A percentile compares a stretch with the other conserved stretches of the same genome.
Conservation (phyloP, 2,329 filamentous ascomycete genomes). For the Alternaria triticimaculans region DNA sequence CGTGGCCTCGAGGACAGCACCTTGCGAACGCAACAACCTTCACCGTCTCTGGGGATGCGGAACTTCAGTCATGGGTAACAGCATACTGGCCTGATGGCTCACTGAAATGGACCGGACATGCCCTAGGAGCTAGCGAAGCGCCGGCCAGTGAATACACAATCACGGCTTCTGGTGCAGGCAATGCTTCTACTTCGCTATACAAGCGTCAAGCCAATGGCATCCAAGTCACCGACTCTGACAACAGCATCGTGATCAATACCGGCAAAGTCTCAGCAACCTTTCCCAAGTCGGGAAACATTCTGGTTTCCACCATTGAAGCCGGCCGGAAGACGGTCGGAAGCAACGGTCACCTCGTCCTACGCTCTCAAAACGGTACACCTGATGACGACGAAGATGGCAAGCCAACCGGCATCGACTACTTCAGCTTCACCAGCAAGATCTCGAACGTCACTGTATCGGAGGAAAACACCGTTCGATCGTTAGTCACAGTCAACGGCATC, state of each 20-base stretch:
- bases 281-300: constrained; percentile 37
- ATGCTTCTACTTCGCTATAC: constrained; percentile 12
- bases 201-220: constrained; percentile 28
- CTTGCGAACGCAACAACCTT: constrained; percentile 47
- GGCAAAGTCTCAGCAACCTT: constrained; percentile 45
- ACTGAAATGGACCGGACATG: constrained; percentile 68
- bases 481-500: constrained; percentile 57
- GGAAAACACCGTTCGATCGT: constrained; percentile 51
- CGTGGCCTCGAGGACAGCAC: constrained; percentile 49
- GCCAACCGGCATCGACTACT: constrained; percentile 50
- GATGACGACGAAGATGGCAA: constrained; percentile 49
- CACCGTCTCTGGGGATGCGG: constrained; percentile 33
- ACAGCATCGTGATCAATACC: constrained; percentile 37
- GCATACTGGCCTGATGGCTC: constrained; percentile 67
- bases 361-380: constrained; percentile 58
- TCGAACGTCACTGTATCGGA: constrained; percentile 59
- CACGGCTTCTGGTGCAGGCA: constrained; percentile 37
- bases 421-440: constrained; percentile 59
- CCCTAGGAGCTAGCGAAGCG: constrained; percentile 54
- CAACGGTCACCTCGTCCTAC: constrained; percentile 57
- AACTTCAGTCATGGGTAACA: constrained; percentile 63
- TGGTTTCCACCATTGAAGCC: constrained; percentile 41
- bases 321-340: constrained; percentile 51
- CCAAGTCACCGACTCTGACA: constrained; percentile 29
- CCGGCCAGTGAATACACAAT: constrained; percentile 55